A percentile compares a stretch with the other conserved stretches of the same genome.
Evolutionary conservation across 768 basidiomycete genomes (phyloP).

Genomic region (Leccinum subtestaceum): DNA sequence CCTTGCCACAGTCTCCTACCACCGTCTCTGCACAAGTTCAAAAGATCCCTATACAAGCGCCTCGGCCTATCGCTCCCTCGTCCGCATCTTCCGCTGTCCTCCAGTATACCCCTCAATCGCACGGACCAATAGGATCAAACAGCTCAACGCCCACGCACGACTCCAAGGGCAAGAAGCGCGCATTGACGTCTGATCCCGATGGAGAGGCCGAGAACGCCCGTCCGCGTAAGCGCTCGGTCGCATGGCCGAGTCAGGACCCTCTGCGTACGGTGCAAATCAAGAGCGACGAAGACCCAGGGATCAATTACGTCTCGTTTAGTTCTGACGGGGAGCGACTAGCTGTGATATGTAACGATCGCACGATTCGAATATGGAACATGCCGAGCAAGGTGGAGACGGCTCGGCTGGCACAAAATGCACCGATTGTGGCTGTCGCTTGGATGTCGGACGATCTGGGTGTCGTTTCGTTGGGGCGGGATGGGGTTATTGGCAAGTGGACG

Average conservation of each 20-base stretch:
- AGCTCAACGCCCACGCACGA: constrained; percentile 29
- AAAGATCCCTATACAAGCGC: constrained; percentile 29
- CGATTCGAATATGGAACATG: constrained; percentile 64
- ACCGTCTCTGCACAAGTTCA: constrained; percentile 8
- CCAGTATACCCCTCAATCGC: constrained; percentile 22
- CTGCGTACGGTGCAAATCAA: constrained; percentile 38
- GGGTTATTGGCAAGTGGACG: constrained; percentile 58
- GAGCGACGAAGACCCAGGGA: constrained; percentile 46
- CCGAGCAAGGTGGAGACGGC: constrained; percentile 48
- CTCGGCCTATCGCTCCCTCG: constrained; percentile 25
- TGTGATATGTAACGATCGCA: constrained; percentile 56
- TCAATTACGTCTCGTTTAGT: constrained; percentile 49
- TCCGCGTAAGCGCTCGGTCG: constrained; percentile 34
- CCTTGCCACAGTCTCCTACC: constrained; percentile 16
- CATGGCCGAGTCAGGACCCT: constrained; percentile 50
- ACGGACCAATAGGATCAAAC: constrained; percentile 14
- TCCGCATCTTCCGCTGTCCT: constrained; percentile 37
- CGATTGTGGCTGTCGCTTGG: constrained; percentile 53
- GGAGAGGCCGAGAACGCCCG: constrained; percentile 26
- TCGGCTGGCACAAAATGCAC: constrained; percentile 50
- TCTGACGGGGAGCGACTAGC: constrained; percentile 56
- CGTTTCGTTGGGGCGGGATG: constrained; percentile 55
- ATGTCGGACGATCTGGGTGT: constrained; percentile 56
- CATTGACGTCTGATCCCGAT: constrained; percentile 26
- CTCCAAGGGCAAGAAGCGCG: constrained; percentile 40